Evolutionary conservation across 441 rosid species (phyloP).

Genomic region (Erysimum pusillum): DNA sequence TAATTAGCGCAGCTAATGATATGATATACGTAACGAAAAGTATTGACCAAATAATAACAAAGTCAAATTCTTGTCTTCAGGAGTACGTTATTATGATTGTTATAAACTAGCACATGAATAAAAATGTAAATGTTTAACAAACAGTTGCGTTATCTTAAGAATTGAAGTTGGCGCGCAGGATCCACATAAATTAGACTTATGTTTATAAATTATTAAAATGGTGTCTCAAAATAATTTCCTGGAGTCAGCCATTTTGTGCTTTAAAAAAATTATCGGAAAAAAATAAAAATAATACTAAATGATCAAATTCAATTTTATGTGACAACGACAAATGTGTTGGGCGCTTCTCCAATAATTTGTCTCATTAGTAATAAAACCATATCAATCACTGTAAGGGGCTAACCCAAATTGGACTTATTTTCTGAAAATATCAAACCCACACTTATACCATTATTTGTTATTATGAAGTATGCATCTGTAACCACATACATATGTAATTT

Average conservation of each 20-base stretch:
- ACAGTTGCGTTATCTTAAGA: background rate
- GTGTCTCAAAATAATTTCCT: conserved; percentile 20
- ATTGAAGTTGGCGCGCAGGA: conserved; percentile 4
- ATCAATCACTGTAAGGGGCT: background rate
- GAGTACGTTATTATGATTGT: conserved; percentile 9
- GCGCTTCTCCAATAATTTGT: background rate
- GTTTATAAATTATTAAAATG: background rate
- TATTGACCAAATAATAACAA: conserved; percentile 20
- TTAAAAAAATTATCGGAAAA: too few relatives aligned
- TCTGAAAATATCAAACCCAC: background rate
- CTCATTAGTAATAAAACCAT: background rate
- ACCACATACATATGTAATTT: too few relatives aligned
- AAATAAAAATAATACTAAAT: too few relatives aligned
- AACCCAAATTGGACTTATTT: background rate
- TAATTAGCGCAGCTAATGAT: conserved; percentile 29
- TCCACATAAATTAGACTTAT: background rate
- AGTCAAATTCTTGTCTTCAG: conserved; percentile 8
- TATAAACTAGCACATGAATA: too few relatives aligned
- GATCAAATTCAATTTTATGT: background rate
- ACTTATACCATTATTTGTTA: background rate
- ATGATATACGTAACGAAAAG: conserved; percentile 21
- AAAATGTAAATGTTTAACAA: background rate
- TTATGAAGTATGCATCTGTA: background rate
- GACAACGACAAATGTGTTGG: background rate
- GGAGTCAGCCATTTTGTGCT: background rate